Percentiles rank a stretch among this genome's conserved stretches.
phyloP scores from a whole-genome alignment of 73 alveolate genomes.

The Symbiodinium pilosum region DNA sequence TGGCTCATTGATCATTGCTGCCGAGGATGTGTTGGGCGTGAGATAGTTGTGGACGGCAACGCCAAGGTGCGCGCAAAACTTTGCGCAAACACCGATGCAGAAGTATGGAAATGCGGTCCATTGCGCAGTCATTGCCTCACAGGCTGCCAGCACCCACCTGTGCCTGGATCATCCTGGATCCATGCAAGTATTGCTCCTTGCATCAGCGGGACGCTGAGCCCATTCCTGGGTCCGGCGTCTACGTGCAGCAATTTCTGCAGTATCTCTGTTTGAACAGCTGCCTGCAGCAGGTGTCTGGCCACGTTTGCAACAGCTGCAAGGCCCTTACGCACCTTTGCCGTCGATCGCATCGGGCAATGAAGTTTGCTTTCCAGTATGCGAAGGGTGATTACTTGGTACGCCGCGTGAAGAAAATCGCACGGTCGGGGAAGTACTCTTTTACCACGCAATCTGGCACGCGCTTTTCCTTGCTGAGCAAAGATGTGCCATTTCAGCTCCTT shows the following conservation, averaged over 20 bases:
- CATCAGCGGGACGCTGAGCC: constrained; percentile 13
- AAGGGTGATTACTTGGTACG: not conserved
- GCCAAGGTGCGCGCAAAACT: constrained; percentile 10
- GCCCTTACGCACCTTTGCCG: not conserved
- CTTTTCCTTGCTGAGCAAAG: not conserved
- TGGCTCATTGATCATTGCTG: too few species aligned
- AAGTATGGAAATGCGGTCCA: not conserved
- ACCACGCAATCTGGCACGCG: not conserved
- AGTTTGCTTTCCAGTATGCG: not conserved
- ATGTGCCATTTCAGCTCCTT: not conserved
- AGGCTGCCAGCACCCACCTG: constrained; percentile 23
- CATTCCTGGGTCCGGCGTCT: not conserved
- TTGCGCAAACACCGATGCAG: constrained; percentile 22
- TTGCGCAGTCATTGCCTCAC: constrained; percentile 9
- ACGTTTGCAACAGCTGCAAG: too few species aligned
- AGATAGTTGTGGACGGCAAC: not conserved
- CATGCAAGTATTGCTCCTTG: not conserved
- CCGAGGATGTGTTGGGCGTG: too few species aligned
- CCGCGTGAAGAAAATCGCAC: not conserved
- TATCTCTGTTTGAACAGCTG: too few species aligned
- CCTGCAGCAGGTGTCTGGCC: too few species aligned
- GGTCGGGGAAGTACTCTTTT: not conserved
- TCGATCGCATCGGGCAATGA: not conserved
- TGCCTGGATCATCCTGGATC: too few species aligned
- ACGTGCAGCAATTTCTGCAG: not conserved